Evolutionary conservation across 2,329 filamentous ascomycete species (phyloP), one percentile per base, ranked within the genome.

Genomic region (Aspergillus aculeatus): DNA sequence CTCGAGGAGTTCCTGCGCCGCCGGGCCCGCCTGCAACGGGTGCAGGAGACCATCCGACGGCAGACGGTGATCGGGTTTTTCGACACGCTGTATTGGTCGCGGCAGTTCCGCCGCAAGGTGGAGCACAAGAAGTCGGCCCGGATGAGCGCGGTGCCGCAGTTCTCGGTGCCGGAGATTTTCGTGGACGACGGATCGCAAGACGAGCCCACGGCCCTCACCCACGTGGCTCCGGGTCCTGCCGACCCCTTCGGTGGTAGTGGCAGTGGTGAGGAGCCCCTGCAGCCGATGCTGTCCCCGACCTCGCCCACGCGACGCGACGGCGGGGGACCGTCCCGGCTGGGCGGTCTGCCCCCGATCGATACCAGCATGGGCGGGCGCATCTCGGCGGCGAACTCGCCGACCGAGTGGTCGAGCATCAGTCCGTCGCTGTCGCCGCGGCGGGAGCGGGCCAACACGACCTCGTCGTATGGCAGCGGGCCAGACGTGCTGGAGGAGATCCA

Each of bases 41-140:
- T 99, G 1, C 92, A 99, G 69, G 94, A 99, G 76, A 92, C 95
- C 66, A 92, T 98, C 48, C 89, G 92, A 59, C 87, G 96, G 59
- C 90, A 94, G 64, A 87, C 93, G 29, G 95, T 99, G 10, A 85
- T 95, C 48, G 92, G 93, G 47, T 99, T 99, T 80, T 98, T 99
- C 75, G 91, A 98, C 73, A 98, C 93, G 21, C 85, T 89, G 64
- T 91, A 94, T 78, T 96, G 91, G 87, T 87, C 89, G 47, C 87
- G 93, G 49, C 84, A 86, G 66, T 97, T 97, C 81, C 88, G 91
- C 67, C 87, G 87, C 56, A 84, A 88, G 59, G 82, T 91, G 73
- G 87, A 92, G 41, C 82, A 82, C 60, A 92, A 92, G 77, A 85
- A 86, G 63, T 84, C 85, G 3, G 88, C 88, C 21, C 89, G 92